Conservation (phyloP, 140 eudicot species). For the Flaveria floridana region DNA sequence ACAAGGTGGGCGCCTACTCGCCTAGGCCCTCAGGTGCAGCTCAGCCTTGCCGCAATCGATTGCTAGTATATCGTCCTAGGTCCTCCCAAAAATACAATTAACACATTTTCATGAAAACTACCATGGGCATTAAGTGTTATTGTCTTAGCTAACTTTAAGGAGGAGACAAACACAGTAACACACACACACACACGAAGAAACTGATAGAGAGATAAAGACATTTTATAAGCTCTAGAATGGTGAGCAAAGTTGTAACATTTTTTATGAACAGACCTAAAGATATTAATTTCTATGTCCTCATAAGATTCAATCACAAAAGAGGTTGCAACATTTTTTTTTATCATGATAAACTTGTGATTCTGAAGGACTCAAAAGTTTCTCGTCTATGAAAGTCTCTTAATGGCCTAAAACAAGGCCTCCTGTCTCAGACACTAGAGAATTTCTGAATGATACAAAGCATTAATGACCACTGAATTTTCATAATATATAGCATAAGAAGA, state of each 20-base stretch:
- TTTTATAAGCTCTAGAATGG: neutral
- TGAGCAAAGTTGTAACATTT: neutral
- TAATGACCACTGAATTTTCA: neutral
- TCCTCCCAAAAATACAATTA: constrained; percentile 1
- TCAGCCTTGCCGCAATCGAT: neutral
- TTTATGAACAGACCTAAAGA: neutral
- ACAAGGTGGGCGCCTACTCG: too few species aligned
- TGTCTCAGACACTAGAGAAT: neutral
- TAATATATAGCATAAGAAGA: neutral
- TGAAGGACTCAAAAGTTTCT: neutral
- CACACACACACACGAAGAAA: too few species aligned
- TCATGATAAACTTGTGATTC: neutral
- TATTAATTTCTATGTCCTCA: neutral
- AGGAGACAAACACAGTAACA: too few species aligned
- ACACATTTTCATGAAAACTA: neutral
- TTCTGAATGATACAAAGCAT: neutral
- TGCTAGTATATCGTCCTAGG: neutral
- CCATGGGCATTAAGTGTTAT: neutral
- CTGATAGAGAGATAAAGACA: neutral
- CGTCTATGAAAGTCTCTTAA: neutral
- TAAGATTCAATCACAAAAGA: too few species aligned
- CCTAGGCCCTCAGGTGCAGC: too few species aligned
- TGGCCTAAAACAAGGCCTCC: neutral
- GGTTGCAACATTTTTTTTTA: neutral
- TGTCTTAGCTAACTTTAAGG: neutral